phyloP scores from a whole-genome alignment of 345 rosid genomes.

The Acer campestre region DNA sequence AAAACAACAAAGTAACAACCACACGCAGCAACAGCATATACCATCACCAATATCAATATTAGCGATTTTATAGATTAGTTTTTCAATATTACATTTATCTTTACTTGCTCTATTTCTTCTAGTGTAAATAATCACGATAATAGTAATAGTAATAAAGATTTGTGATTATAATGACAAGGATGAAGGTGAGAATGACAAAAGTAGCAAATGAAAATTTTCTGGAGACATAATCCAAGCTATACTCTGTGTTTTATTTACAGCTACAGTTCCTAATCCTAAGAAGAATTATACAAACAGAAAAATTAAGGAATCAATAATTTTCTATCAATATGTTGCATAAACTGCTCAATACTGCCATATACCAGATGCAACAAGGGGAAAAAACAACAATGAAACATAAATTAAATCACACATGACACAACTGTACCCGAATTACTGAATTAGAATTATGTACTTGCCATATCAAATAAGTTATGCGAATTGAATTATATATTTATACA shows the following conservation, averaged over 20 bases:
- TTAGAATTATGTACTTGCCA: not conserved
- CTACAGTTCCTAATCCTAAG: not conserved
- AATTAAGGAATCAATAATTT: not conserved
- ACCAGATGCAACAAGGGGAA: not conserved
- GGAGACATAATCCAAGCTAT: not conserved
- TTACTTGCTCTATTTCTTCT: not conserved
- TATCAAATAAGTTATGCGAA: not conserved
- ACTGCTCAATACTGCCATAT: not conserved
- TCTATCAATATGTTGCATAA: not conserved
- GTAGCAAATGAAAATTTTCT: not conserved
- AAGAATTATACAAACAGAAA: not conserved
- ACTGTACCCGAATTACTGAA: not conserved
- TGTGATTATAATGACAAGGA: not conserved
- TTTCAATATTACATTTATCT: not conserved
- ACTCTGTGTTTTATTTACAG: not conserved
- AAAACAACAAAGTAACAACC: not conserved
- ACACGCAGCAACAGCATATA: not conserved
- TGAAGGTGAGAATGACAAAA: not conserved
- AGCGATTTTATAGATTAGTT: not conserved
- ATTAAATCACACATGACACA: not conserved
- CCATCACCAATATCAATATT: too few species aligned
- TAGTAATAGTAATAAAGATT: not conserved
- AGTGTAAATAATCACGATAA: not conserved
- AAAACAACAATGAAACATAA: not conserved
- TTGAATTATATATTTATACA: not conserved